Conservation (phyloP, 495 filamentous ascomycete species). For the Aspergillus hancockii region DNA sequence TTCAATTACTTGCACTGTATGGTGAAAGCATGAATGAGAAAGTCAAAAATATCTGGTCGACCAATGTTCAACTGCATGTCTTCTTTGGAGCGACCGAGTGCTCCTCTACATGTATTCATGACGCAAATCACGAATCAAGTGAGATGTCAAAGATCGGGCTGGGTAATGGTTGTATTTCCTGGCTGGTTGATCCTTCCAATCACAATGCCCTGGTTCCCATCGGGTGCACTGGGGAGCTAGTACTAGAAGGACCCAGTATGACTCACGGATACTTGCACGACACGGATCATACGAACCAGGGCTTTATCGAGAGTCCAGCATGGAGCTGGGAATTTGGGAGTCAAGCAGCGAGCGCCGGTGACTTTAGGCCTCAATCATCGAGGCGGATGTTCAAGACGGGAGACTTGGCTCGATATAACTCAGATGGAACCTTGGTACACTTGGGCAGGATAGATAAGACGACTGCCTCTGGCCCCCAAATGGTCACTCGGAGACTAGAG, state of each 20-base stretch:
- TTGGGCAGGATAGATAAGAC: conserved; percentile 48
- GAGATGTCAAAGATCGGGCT: conserved; percentile 28
- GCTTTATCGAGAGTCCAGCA: conserved; percentile 51
- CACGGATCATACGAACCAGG: conserved; percentile 35
- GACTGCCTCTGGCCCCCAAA: conserved; percentile 46
- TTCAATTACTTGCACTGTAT: conserved; percentile 21
- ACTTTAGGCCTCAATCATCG: background rate
- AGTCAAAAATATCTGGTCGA: conserved; percentile 16
- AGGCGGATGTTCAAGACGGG: conserved; percentile 47
- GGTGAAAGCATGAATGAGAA: conserved; percentile 22
- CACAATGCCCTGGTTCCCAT: conserved; percentile 55
- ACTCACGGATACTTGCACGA: conserved; percentile 51
- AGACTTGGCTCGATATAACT: conserved; percentile 54
- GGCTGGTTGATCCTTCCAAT: conserved; percentile 59
- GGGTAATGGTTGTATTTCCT: conserved; percentile 32
- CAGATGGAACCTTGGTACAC: conserved; percentile 47
- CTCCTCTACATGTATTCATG: conserved; percentile 32
- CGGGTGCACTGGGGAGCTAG: conserved; percentile 60
- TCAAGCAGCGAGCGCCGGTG: conserved; percentile 1
- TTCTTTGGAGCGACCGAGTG: conserved; percentile 43
- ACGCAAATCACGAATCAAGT: conserved; percentile 1
- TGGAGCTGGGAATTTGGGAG: conserved; percentile 35
- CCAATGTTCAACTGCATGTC: conserved; percentile 24
- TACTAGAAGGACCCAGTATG: conserved; percentile 61
- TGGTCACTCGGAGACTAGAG: conserved; percentile 53